phyloP scores from a whole-genome alignment of 495 filamentous ascomycete genomes.

The Aspergillus bridgeri region DNA sequence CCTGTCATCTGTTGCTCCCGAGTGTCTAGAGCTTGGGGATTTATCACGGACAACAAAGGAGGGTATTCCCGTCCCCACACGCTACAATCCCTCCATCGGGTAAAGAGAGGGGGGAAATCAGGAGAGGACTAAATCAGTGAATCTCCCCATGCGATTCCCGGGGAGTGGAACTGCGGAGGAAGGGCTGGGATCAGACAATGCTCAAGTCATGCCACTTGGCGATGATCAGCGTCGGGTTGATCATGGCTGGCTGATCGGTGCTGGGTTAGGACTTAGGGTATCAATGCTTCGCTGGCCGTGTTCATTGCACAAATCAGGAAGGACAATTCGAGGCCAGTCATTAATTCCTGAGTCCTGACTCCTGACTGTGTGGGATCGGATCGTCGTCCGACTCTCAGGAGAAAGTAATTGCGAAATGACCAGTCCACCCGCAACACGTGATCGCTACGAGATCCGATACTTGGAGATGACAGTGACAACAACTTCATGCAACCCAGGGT shows the following conservation, averaged over 20 bases:
- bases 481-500: too few species aligned
- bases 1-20: too few species aligned
- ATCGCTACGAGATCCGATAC: too few species aligned
- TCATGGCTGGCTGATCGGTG: neutral
- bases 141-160: neutral
- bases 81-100: neutral
- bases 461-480: too few species aligned
- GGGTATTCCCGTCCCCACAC: too few species aligned
- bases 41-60: too few species aligned
- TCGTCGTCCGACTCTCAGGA: too few species aligned
- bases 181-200: neutral
- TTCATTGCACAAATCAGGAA: neutral
- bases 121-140: neutral
- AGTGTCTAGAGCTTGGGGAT: too few species aligned
- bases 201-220: neutral
- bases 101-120: neutral
- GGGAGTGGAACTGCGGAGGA: neutral
- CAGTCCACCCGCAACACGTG: too few species aligned
- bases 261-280: neutral
- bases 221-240: neutral
- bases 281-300: neutral
- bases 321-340: neutral
- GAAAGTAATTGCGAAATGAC: too few species aligned
- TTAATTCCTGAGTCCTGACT: too few species aligned
- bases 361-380: too few species aligned